A percentile compares a stretch with the other conserved stretches of the same genome.
Evolutionary conservation across 768 basidiomycete species (phyloP).

Genomic region (Boletus edulis): DNA sequence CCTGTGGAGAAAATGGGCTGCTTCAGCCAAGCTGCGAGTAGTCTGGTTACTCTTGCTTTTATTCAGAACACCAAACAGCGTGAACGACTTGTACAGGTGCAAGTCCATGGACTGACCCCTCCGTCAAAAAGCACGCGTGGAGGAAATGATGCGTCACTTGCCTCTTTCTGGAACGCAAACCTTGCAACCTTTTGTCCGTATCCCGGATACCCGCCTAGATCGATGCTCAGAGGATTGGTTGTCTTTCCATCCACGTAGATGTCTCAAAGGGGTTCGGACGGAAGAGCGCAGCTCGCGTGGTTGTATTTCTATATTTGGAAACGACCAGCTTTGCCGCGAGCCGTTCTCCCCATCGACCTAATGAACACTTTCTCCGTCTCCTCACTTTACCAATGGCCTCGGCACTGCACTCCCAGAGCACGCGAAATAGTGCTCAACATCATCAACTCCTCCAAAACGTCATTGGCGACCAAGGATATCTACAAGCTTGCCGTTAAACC

Average conservation of each 20-base stretch:
- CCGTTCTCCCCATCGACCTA: background rate
- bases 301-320: too few relatives aligned
- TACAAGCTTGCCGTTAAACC: constrained; percentile 21
- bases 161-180: too few relatives aligned
- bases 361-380: constrained; percentile 14
- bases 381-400: constrained; percentile 23
- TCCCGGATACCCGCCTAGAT: too few relatives aligned
- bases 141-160: too few relatives aligned
- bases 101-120: constrained; percentile 16
- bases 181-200: too few relatives aligned
- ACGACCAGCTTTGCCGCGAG: too few relatives aligned
- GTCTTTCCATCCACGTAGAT: too few relatives aligned
- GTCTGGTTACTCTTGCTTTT: constrained; percentile 92
- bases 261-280: too few relatives aligned
- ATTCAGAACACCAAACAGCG: constrained; percentile 85
- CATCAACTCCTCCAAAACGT: constrained; percentile 19
- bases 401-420: constrained; percentile 21
- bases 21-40: constrained; percentile 91
- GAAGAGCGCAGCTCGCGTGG: too few relatives aligned
- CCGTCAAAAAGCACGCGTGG: constrained; percentile 39
- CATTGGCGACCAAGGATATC: constrained; percentile 28
- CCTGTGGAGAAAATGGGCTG: constrained; percentile 74
- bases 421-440: constrained; percentile 22
- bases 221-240: too few relatives aligned
- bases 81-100: constrained; percentile 72